These are phyloP conservation scores for Ganoderma sinense DNA, from an alignment of 1,284 basidiomycete genomes.

Conservation along the genomic window DNA sequence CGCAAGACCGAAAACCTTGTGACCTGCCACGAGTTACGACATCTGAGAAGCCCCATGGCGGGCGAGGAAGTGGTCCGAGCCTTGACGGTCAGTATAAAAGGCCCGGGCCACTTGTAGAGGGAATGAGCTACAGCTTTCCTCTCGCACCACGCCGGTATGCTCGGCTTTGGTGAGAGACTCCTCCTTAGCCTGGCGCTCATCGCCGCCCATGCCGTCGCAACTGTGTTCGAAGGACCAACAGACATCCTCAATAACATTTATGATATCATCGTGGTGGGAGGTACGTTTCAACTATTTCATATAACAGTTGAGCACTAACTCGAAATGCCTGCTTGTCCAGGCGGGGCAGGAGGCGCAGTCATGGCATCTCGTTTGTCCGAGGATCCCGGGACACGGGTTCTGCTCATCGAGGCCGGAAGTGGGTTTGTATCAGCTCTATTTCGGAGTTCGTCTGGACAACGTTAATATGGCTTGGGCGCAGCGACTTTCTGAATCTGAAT, in stretches of 20 bases:
- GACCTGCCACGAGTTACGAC: too few species aligned
- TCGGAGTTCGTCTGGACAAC: neutral
- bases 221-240: neutral
- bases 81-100: too few species aligned
- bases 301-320: neutral
- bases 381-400: constrained; percentile 21
- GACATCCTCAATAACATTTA: neutral
- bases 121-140: too few species aligned
- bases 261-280: constrained; percentile 1
- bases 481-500: constrained; percentile 13
- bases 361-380: constrained; percentile 31
- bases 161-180: neutral
- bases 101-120: too few species aligned
- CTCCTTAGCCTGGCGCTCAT: neutral
- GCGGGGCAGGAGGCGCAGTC: constrained; percentile 39
- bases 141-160: too few species aligned
- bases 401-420: constrained; percentile 33
- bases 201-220: neutral
- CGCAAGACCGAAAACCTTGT: too few species aligned
- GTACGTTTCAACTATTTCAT: neutral
- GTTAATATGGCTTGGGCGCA: neutral
- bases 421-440: neutral
- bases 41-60: too few species aligned
- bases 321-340: neutral
- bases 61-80: too few species aligned